A percentile compares a stretch with the other conserved stretches of the same genome.
Conservation (phyloP, 257 asterid species). For the Leptodermis oblonga region DNA sequence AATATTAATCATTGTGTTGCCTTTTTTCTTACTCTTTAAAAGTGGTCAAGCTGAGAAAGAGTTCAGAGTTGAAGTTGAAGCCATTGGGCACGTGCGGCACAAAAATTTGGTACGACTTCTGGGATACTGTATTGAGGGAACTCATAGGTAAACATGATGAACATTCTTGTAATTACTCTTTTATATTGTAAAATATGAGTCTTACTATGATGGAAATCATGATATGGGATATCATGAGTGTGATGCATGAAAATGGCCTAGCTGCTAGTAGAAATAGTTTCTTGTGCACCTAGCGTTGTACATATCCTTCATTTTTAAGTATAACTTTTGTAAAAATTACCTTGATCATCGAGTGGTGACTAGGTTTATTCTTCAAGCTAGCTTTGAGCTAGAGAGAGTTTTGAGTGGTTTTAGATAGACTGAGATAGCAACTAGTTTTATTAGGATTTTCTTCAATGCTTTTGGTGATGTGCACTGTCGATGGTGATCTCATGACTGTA, state of each 20-base stretch:
- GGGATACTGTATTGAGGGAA: constrained; percentile 98
- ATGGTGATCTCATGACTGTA: constrained; percentile 5
- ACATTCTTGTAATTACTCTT: background rate
- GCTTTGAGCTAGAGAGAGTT: background rate
- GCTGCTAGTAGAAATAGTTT: background rate
- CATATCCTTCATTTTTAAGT: background rate
- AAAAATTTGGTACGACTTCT: constrained; percentile 92
- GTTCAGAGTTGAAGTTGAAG: constrained; percentile 92
- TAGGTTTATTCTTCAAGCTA: background rate
- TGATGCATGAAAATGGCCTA: constrained; percentile 1
- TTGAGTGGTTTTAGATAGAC: background rate
- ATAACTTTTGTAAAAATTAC: background rate
- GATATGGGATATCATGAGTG: background rate
- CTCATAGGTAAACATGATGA: constrained; percentile 61
- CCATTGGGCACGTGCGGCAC: constrained; percentile 94
- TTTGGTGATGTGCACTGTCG: background rate
- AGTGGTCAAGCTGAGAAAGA: constrained; percentile 99
- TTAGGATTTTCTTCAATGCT: background rate
- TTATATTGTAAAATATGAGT: background rate
- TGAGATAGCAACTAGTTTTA: background rate
- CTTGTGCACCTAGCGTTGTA: background rate
- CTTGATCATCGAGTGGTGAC: background rate
- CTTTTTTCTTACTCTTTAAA: constrained; percentile 4
- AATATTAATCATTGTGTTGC: background rate
- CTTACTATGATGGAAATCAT: background rate